Percentiles rank a stretch among this genome's conserved stretches.
Evolutionary conservation across 768 basidiomycete genomes (phyloP).

Genomic region (Auricularia sp.): DNA sequence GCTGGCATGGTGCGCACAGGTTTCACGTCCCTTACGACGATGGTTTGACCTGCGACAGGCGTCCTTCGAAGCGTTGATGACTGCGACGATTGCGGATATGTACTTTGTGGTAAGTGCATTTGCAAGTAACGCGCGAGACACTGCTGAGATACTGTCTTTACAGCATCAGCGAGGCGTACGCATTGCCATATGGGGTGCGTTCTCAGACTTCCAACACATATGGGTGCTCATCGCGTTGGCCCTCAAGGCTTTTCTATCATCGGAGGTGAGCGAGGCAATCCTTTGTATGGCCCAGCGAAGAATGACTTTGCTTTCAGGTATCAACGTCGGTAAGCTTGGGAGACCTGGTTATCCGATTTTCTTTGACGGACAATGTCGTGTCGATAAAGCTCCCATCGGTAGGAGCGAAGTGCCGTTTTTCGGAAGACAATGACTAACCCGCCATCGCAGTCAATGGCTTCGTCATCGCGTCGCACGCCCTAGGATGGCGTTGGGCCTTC

Average conservation of each 20-base stretch:
- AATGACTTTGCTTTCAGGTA: too few relatives aligned
- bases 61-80: slow-evolving; percentile 13
- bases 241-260: slow-evolving; percentile 14
- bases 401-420: too few relatives aligned
- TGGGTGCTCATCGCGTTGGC: slow-evolving; percentile 18
- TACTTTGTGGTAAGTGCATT: slow-evolving; percentile 3
- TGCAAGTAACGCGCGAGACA: too few relatives aligned
- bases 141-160: neutral
- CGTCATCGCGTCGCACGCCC: slow-evolving; percentile 30
- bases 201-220: too few relatives aligned
- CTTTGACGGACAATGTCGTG: too few relatives aligned
- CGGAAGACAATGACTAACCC: slow-evolving; percentile 28
- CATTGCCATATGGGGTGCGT: slow-evolving; percentile 31
- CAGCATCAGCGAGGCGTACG: slow-evolving; percentile 36
- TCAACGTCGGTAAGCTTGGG: too few relatives aligned
- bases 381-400: too few relatives aligned
- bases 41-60: slow-evolving; percentile 12
- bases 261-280: too few relatives aligned
- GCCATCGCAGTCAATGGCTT: slow-evolving; percentile 36
- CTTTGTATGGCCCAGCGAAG: too few relatives aligned
- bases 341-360: too few relatives aligned
- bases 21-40: neutral
- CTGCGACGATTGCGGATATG: slow-evolving; percentile 12
- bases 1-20: slow-evolving; percentile 31
- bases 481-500: slow-evolving; percentile 33